A percentile compares a stretch with the other conserved stretches of the same genome.
phyloP scores from a whole-genome alignment of 257 asterid genomes.

The Lycium ferocissimum region DNA sequence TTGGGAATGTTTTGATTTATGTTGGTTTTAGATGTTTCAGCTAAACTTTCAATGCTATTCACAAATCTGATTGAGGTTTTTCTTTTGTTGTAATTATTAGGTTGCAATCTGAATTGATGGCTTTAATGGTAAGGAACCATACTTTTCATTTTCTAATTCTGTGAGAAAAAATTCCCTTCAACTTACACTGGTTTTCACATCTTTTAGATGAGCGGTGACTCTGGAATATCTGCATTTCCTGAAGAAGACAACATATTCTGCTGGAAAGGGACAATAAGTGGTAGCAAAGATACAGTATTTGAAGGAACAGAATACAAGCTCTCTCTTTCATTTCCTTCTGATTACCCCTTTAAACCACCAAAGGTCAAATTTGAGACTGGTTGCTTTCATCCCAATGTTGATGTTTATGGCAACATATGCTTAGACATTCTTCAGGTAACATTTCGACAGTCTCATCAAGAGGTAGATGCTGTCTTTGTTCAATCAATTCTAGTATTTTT shows the following conservation, averaged over 20 bases:
- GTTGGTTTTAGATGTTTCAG: not conserved
- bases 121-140: conserved; percentile 75
- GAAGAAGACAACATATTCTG: conserved; percentile 95
- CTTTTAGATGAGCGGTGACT: conserved; percentile 82
- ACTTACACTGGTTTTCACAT: not conserved
- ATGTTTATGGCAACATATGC: conserved; percentile 84
- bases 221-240: conserved; percentile 93
- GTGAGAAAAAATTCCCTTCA: not conserved
- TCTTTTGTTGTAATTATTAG: conserved; percentile 46
- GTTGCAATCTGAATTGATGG: conserved; percentile 95
- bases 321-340: conserved; percentile 72
- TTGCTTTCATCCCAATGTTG: conserved; percentile 97
- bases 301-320: conserved; percentile 95
- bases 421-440: conserved; percentile 63
- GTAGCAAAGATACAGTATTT: conserved; percentile 89
- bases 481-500: too few species aligned
- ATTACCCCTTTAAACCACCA: conserved; percentile 93
- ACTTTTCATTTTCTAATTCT: not conserved
- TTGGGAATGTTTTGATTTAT: not conserved
- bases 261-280: conserved; percentile 94
- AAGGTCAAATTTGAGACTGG: conserved; percentile 90
- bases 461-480: too few species aligned
- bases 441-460: too few species aligned
- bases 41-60: not conserved
- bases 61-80: not conserved